Evolutionary conservation across 768 basidiomycete species (phyloP).

Genomic region (Phlebiopsis flavidoalba): DNA sequence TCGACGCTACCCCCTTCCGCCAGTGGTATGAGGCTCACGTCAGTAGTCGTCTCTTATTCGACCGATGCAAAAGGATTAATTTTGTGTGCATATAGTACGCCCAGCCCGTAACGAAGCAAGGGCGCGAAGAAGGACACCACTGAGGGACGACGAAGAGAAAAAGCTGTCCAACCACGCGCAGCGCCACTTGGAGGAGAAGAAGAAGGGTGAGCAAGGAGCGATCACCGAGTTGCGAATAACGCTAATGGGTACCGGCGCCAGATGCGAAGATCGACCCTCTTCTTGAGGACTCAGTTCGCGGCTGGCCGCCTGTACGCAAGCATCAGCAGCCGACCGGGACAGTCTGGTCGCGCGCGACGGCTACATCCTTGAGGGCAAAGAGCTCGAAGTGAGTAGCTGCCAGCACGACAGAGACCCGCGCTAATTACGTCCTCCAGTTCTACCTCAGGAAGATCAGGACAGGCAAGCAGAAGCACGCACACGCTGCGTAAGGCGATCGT

Average conservation of each 20-base stretch:
- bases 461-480: slow-evolving; percentile 93
- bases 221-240: background rate
- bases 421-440: slow-evolving; percentile 52
- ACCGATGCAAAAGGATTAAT: background rate
- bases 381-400: slow-evolving; percentile 76
- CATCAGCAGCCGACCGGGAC: slow-evolving; percentile 94
- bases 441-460: slow-evolving; percentile 91
- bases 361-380: slow-evolving; percentile 97
- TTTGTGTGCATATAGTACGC: slow-evolving; percentile 63
- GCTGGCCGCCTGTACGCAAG: slow-evolving; percentile 94
- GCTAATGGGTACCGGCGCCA: slow-evolving; percentile 24
- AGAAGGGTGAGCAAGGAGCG: slow-evolving; percentile 65
- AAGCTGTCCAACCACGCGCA: slow-evolving; percentile 90
- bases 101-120: slow-evolving; percentile 89
- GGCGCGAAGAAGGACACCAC: slow-evolving; percentile 58
- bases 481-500: slow-evolving; percentile 32
- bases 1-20: slow-evolving; percentile 98
- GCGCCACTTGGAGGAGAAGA: slow-evolving; percentile 82
- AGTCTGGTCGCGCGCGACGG: slow-evolving; percentile 96
- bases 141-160: slow-evolving; percentile 53
- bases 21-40: slow-evolving; percentile 99
- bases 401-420: background rate
- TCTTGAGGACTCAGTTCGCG: slow-evolving; percentile 83
- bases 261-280: slow-evolving; percentile 90
- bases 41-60: slow-evolving; percentile 32